phyloP scores from a whole-genome alignment of 2,329 filamentous ascomycete species.

The Lachnellula suecica region DNA sequence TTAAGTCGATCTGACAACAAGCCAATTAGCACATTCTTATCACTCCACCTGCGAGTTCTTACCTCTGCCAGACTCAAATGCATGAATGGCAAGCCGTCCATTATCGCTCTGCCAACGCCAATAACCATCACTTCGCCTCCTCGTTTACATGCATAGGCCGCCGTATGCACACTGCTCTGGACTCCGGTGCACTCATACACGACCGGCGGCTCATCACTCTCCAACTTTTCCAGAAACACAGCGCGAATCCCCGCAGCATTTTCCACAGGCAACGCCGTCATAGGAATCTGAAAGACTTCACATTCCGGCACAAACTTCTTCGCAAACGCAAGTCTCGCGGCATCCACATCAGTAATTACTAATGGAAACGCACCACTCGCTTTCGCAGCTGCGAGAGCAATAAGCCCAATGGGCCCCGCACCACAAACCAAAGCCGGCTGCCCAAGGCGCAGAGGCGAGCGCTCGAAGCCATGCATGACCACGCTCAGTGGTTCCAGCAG shows the following conservation, averaged over 20 bases:
- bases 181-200: slow-evolving; percentile 93
- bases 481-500: slow-evolving; percentile 89
- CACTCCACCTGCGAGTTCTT: slow-evolving; percentile 40
- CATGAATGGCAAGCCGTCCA: slow-evolving; percentile 91
- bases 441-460: slow-evolving; percentile 76
- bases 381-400: slow-evolving; percentile 74
- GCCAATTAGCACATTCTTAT: not conserved
- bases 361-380: slow-evolving; percentile 91
- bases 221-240: slow-evolving; percentile 59
- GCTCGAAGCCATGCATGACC: slow-evolving; percentile 82
- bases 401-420: slow-evolving; percentile 88
- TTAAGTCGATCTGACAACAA: slow-evolving; percentile 59
- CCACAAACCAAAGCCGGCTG: slow-evolving; percentile 88
- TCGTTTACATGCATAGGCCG: slow-evolving; percentile 88
- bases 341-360: slow-evolving; percentile 92
- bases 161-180: slow-evolving; percentile 82
- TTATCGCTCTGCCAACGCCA: slow-evolving; percentile 91
- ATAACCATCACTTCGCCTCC: slow-evolving; percentile 97
- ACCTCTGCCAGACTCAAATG: slow-evolving; percentile 85
- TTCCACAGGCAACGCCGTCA: slow-evolving; percentile 61
- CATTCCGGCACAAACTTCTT: slow-evolving; percentile 78
- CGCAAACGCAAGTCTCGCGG: slow-evolving; percentile 79
- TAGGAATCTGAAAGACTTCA: slow-evolving; percentile 75
- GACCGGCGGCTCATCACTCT: slow-evolving; percentile 78
- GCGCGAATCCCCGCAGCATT: slow-evolving; percentile 61